Evolutionary conservation across 306 rosid genomes (phyloP).

Genomic region (Chamaecrista fasciculata): DNA sequence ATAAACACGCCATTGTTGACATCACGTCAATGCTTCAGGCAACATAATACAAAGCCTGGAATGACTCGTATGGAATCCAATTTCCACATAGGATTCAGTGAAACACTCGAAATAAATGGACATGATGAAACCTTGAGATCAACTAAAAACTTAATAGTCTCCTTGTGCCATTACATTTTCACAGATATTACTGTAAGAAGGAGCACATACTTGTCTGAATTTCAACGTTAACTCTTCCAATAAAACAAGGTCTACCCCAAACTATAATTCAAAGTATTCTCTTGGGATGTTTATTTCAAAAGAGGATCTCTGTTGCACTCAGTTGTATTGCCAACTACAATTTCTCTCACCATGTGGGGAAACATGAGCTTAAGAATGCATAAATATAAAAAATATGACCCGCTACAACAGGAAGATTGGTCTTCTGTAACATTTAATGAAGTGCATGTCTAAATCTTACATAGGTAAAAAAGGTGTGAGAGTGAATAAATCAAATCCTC

Average conservation of each 20-base stretch:
- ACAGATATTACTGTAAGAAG: not conserved
- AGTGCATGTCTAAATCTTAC: not conserved
- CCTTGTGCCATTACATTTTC: not conserved
- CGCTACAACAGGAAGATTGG: not conserved
- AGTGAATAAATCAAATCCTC: not conserved
- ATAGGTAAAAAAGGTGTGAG: not conserved
- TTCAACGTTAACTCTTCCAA: not conserved
- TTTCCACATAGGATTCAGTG: not conserved
- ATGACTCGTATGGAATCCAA: not conserved
- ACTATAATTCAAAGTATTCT: no score
- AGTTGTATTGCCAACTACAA: no score
- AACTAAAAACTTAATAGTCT: not conserved
- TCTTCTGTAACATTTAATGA: not conserved
- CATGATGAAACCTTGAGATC: not conserved
- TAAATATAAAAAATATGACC: no score
- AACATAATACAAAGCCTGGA: not conserved
- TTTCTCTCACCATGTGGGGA: no score
- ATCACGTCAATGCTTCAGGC: not conserved
- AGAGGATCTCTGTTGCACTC: not conserved
- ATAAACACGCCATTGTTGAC: not conserved
- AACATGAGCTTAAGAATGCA: no score
- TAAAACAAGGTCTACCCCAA: not conserved
- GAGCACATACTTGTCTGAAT: not conserved
- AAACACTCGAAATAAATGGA: not conserved
- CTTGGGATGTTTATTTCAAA: not conserved